A percentile compares a stretch with the other conserved stretches of the same genome.
phyloP scores from a whole-genome alignment of 1,139 yeast species.

The Kazachstania sp. region DNA sequence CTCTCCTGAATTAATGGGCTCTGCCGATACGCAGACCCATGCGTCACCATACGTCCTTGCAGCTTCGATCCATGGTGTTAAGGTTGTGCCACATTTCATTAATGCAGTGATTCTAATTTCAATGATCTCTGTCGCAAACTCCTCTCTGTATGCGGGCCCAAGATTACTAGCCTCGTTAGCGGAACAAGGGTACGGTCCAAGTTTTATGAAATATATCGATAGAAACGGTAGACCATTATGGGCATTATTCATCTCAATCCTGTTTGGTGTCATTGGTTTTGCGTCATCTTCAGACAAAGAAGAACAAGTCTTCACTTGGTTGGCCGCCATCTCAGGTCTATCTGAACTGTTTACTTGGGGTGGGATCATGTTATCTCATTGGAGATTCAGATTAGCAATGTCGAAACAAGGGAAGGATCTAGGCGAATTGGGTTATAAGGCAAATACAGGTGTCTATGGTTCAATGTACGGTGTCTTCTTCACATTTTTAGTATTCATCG shows the following conservation, averaged over 20 bases:
- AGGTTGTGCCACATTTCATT: slow-evolving; percentile 57
- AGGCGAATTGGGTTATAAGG: slow-evolving; percentile 58
- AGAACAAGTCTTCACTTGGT: slow-evolving; percentile 58
- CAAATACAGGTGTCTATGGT: slow-evolving; percentile 63
- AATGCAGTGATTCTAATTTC: slow-evolving; percentile 64
- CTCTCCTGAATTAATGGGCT: slow-evolving; percentile 38
- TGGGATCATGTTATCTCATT: slow-evolving; percentile 65
- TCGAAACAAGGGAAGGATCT: slow-evolving; percentile 51
- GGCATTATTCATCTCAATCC: slow-evolving; percentile 52
- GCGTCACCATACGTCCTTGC: slow-evolving; percentile 70
- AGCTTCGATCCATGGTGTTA: slow-evolving; percentile 56
- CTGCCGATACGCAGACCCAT: slow-evolving; percentile 34
- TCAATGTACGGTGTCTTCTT: slow-evolving; percentile 54
- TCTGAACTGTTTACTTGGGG: slow-evolving; percentile 73
- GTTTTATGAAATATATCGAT: slow-evolving; percentile 43
- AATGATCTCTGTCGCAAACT: slow-evolving; percentile 62
- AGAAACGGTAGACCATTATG: slow-evolving; percentile 53
- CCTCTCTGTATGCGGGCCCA: slow-evolving; percentile 68
- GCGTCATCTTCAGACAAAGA: slow-evolving; percentile 51
- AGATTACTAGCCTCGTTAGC: slow-evolving; percentile 75
- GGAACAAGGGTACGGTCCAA: slow-evolving; percentile 65
- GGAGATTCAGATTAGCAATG: slow-evolving; percentile 71
- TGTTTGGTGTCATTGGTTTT: slow-evolving; percentile 74
- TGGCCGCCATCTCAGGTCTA: slow-evolving; percentile 76
- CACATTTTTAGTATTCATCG: slow-evolving; percentile 54